Conservation (phyloP, 495 filamentous ascomycete species). For the Talaromyces proteolyticus region DNA sequence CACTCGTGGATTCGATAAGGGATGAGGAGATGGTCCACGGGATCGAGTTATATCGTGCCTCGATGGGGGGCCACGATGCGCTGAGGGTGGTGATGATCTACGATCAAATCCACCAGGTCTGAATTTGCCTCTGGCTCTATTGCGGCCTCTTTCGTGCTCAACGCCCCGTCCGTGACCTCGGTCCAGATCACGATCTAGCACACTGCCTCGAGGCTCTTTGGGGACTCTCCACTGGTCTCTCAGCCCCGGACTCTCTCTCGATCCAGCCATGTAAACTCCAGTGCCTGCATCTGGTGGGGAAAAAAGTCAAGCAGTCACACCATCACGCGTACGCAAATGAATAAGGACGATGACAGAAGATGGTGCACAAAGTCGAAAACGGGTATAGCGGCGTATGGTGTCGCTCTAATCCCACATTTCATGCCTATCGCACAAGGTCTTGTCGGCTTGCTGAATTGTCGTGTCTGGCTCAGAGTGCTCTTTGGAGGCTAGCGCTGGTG, state of each 20-base stretch:
- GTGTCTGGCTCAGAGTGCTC: conserved; percentile 20
- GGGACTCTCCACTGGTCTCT: conserved; percentile 52
- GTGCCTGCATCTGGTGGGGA: conserved; percentile 36
- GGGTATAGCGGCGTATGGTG: neutral
- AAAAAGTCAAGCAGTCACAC: neutral
- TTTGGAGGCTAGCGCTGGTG: conserved; percentile 18
- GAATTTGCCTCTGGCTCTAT: conserved; percentile 30
- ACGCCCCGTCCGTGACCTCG: conserved; percentile 14
- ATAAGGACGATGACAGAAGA: conserved; percentile 10
- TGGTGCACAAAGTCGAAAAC: too few species aligned
- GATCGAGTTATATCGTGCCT: neutral
- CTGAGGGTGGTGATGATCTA: conserved; percentile 13
- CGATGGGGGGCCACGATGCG: neutral
- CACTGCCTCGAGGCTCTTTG: conserved; percentile 24
- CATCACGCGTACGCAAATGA: neutral
- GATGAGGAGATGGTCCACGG: neutral
- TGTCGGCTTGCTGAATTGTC: neutral
- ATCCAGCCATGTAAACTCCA: conserved; percentile 48
- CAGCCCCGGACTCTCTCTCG: conserved; percentile 51
- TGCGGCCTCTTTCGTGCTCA: conserved; percentile 21
- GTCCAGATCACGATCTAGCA: conserved; percentile 23
- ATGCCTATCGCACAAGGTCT: neutral
- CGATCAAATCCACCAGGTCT: conserved; percentile 22
- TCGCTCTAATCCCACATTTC: neutral
- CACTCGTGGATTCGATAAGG: conserved; percentile 8